Conservation (phyloP, 805 yeast genomes). For the Yarrowia keelungensis region DNA sequence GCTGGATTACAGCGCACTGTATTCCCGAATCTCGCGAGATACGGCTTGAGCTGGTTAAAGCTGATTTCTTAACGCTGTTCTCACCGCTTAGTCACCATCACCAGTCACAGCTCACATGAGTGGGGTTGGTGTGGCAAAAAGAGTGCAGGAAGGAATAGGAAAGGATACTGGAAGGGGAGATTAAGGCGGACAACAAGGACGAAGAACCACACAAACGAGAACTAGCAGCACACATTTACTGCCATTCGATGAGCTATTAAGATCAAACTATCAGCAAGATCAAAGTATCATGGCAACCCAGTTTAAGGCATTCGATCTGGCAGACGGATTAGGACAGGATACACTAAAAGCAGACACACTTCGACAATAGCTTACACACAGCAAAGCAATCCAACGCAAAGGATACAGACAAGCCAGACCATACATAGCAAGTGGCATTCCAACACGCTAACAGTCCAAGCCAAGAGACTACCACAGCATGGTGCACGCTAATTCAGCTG, state of each 20-base stretch:
- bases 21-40: too few relatives aligned
- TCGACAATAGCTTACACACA: neutral
- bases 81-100: too few relatives aligned
- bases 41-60: too few relatives aligned
- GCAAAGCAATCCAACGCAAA: neutral
- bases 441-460: neutral
- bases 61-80: too few relatives aligned
- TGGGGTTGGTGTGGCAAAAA: too few relatives aligned
- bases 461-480: neutral
- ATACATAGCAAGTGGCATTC: neutral
- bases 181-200: too few relatives aligned
- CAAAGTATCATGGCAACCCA: slow-evolving; percentile 6
- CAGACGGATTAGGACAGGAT: slow-evolving; percentile 1
- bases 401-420: neutral
- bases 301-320: neutral
- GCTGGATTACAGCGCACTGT: too few relatives aligned
- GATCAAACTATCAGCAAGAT: neutral
- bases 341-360: neutral
- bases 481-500: neutral
- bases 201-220: neutral
- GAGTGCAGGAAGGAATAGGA: too few relatives aligned
- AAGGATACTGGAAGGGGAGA: too few relatives aligned
- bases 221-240: too few relatives aligned
- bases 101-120: too few relatives aligned
- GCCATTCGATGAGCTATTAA: neutral